Conservation (phyloP, 306 rosid genomes). For the Vicia sativa region DNA sequence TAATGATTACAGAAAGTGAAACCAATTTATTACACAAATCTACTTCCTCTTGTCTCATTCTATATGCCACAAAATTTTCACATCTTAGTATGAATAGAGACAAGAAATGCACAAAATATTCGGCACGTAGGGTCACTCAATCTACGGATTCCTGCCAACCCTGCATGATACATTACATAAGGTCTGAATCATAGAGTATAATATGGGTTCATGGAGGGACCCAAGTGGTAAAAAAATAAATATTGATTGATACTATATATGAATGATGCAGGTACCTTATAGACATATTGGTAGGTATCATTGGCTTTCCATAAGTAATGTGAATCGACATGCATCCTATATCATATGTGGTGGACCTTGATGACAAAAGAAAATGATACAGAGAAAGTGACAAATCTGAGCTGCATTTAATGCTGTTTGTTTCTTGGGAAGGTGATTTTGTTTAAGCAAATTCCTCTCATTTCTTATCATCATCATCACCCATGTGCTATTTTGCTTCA, state of each 20-base stretch:
- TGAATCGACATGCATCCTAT: constrained; percentile 20
- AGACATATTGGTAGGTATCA: constrained; percentile 38
- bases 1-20: constrained; percentile 40
- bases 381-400: constrained; percentile 48
- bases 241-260: constrained; percentile 1
- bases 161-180: constrained; percentile 22
- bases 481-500: constrained; percentile 36
- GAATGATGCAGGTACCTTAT: constrained; percentile 22
- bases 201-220: constrained; percentile 21
- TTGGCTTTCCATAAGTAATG: constrained; percentile 35
- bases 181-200: constrained; percentile 26
- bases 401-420: constrained; percentile 42
- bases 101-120: constrained; percentile 29
- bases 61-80: constrained; percentile 3
- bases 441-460: constrained; percentile 18
- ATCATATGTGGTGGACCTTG: constrained; percentile 35
- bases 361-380: constrained; percentile 36
- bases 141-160: constrained; percentile 23
- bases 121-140: constrained; percentile 28
- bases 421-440: constrained; percentile 45
- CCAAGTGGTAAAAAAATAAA: constrained; percentile 22
- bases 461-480: constrained; percentile 44
- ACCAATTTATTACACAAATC: constrained; percentile 19
- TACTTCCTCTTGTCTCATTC: constrained; percentile 16
- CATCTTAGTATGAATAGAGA: not conserved